Conservation (phyloP, 1,139 yeast species). For the Kodamaea sp. region DNA sequence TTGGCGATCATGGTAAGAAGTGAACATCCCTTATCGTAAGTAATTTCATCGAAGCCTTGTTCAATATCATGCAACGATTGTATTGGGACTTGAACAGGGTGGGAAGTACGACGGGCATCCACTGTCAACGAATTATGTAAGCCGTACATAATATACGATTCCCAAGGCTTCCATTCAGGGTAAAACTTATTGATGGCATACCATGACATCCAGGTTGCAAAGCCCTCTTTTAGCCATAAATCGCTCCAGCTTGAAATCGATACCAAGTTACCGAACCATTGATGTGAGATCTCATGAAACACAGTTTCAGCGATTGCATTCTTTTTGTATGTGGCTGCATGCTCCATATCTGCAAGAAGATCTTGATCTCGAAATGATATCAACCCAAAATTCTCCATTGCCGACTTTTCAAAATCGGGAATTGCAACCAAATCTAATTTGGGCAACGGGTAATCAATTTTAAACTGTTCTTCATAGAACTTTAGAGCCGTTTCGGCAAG, state of each 20-base stretch:
- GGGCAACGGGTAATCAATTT: slow-evolving; percentile 58
- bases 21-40: slow-evolving; percentile 31
- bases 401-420: slow-evolving; percentile 59
- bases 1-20: slow-evolving; percentile 29
- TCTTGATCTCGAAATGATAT: slow-evolving; percentile 58
- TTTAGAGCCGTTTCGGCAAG: slow-evolving; percentile 54
- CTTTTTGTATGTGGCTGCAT: slow-evolving; percentile 44
- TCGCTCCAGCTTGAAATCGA: slow-evolving; percentile 70
- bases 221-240: slow-evolving; percentile 63
- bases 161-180: slow-evolving; percentile 62
- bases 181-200: slow-evolving; percentile 60
- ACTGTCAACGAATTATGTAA: slow-evolving; percentile 53
- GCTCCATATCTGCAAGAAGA: slow-evolving; percentile 47
- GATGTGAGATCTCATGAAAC: slow-evolving; percentile 63
- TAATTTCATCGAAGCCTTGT: slow-evolving; percentile 58
- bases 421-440: slow-evolving; percentile 59
- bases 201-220: slow-evolving; percentile 77
- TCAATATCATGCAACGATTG: slow-evolving; percentile 55
- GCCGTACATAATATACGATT: slow-evolving; percentile 51
- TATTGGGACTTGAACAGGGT: slow-evolving; percentile 60
- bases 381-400: slow-evolving; percentile 65
- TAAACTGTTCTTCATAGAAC: slow-evolving; percentile 53
- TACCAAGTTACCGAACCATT: slow-evolving; percentile 64
- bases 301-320: slow-evolving; percentile 60
- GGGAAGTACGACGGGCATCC: slow-evolving; percentile 56